Evolutionary conservation across 2,329 filamentous ascomycete species (phyloP), one percentile per base, ranked within the genome.

Genomic region (Phyllachora maydis): DNA sequence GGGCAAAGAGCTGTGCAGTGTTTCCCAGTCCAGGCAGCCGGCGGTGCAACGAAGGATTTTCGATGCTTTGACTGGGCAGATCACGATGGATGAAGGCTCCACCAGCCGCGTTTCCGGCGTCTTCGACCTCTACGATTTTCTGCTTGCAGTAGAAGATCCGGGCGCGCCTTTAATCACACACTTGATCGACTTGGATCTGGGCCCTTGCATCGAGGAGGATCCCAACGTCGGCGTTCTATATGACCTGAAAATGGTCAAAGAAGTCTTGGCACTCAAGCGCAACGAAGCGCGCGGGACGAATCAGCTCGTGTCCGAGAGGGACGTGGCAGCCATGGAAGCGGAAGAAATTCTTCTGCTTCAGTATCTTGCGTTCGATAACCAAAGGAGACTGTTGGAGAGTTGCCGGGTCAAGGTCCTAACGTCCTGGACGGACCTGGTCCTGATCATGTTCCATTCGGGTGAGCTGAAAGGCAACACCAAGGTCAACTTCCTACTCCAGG

Each of bases 101-200:
- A 54, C 67, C 4, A 53, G 75, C 18, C 51, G 56, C 14, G 75
- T 81, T 28, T 62, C 73, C 1, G 82, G 76, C 4, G 63, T 95
- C 5, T 92, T 95, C 38, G 82, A 93, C 33, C 59, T 95, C 12
- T 88, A 91, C 37, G 88, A 98, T 47, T 95, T 95, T 38, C 63
- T 88, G 29, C n/a, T n/a, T n/a, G n/a, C n/a, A n/a, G n/a, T n/a
- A n/a, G n/a, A n/a, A n/a, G n/a, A n/a, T n/a, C n/a, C n/a, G n/a
- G n/a, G n/a, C n/a, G n/a, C n/a, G n/a, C n/a, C n/a, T n/a, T n/a
- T n/a, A n/a, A n/a, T n/a, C n/a, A n/a, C n/a, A n/a, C 46, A 60
- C 3, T 42, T 55, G 11, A 56, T 58, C 21, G 68, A 70, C 19
- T 43, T 90, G 13, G 68, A 83, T 32, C 49, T 90, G 22, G 56